Base-by-base conservation (phyloP, 345 rosid genomes). In the Arabis hirsuta region DNA sequence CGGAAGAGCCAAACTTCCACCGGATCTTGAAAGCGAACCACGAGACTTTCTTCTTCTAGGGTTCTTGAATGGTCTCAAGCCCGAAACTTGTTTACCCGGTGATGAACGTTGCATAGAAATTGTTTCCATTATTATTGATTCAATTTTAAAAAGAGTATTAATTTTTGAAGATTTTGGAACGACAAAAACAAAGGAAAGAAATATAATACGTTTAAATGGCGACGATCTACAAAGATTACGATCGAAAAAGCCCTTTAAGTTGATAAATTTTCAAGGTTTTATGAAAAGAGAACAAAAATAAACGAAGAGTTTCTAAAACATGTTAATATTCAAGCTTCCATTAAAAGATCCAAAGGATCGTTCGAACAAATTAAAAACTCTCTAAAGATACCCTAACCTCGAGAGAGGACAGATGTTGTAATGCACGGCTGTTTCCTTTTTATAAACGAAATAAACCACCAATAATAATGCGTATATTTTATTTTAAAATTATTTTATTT, bases 191-290 rank as follows among this genome's bases (percentile, higher is more conserved):
- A 55, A 11, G 59, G 3, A 41, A 12, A 62, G 44, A 31, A 5
- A 3, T 47, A 22, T 59, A 3, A 38, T 32, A 32, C 24, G 56
- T 56, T 76, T 62, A 6, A 55, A 31, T 55, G 80, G 67, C 61
- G 66, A 69, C 55, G 93, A 83, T 88, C 83, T 76, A 43, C 67
- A 65, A 74, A 81, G 41, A 81, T 53, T 44, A 52, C 74, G 86
- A 88, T 81, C 74, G 65, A 54, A 60, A 51, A 60, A 42, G 12
- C 68, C 31, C 27, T 74, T 12, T 12, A 58, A 50, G 60, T 48
- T 39, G 32, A 59, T 59, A 42, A 8, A 13, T 16, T 16, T 56
- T 36, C 10, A n/a, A 31, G 4, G 8, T 7, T 69, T 68, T 26
- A 16, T 14, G 6, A 32, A 22, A 24, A 36, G 10, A 9, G 3